phyloP scores from a whole-genome alignment of 495 filamentous ascomycete species.

The Trichoderma orchidacearum region DNA sequence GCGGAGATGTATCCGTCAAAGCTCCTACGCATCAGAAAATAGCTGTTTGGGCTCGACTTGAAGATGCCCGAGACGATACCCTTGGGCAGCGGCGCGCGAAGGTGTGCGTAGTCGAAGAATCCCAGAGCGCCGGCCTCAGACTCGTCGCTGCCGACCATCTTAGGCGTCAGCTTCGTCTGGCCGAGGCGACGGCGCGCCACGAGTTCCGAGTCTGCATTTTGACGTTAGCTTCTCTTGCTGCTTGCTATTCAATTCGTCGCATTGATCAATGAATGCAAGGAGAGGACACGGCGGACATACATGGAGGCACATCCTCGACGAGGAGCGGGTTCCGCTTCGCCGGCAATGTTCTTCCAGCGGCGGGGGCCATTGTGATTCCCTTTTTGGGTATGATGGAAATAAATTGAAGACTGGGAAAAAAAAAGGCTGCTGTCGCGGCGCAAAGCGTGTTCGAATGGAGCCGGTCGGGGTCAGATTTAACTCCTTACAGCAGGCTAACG shows the following conservation, averaged over 20 bases:
- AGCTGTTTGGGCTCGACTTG: constrained; percentile 70
- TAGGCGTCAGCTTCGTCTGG: constrained; percentile 80
- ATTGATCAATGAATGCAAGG: not conserved
- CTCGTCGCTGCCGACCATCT: constrained; percentile 50
- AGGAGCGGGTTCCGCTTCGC: constrained; percentile 3
- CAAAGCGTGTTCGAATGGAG: constrained; percentile 18
- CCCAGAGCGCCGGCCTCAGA: constrained; percentile 60
- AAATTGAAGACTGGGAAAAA: constrained; percentile 31
- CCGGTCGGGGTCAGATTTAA: not conserved
- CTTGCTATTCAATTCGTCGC: no score
- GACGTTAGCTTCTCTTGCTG: no score
- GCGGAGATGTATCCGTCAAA: constrained; percentile 89
- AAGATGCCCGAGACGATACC: constrained; percentile 88
- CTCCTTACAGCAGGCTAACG: not conserved
- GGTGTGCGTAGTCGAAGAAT: constrained; percentile 88
- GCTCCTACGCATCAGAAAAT: constrained; percentile 95
- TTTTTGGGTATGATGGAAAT: not conserved
- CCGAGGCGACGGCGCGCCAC: constrained; percentile 76
- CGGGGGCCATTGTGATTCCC: constrained; percentile 2
- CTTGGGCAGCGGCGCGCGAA: constrained; percentile 80
- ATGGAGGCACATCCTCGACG: constrained; percentile 50
- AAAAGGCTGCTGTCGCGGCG: constrained; percentile 65
- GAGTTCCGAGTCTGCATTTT: constrained; percentile 58
- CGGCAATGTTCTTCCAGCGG: not conserved
- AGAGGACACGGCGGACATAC: constrained; percentile 16